phyloP scores from a whole-genome alignment of 139 green algal genomes.

The Spirogloea muscicola region DNA sequence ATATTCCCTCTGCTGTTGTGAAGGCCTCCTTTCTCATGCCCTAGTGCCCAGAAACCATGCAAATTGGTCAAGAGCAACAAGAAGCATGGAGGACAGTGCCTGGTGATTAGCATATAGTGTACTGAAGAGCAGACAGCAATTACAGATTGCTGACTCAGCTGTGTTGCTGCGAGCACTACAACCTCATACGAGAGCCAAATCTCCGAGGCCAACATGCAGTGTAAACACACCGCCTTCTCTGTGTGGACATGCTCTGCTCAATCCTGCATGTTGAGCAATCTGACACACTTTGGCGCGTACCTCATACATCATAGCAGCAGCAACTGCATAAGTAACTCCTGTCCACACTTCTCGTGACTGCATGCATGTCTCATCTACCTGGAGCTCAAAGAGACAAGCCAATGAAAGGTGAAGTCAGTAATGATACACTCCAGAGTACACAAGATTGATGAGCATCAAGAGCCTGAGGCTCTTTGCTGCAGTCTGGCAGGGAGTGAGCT shows the following conservation, averaged over 20 bases:
- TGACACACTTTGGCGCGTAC: constrained; percentile 10
- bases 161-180: neutral
- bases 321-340: constrained; percentile 45
- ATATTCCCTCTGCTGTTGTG: constrained; percentile 35
- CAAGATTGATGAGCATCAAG: neutral
- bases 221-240: neutral
- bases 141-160: neutral
- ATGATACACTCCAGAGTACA: neutral
- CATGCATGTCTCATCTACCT: constrained; percentile 48
- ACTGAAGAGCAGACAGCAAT: neutral
- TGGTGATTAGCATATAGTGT: neutral
- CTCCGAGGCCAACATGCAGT: neutral
- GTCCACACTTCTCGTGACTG: constrained; percentile 50
- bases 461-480: neutral
- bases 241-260: neutral
- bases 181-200: neutral
- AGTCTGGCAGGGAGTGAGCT: no score
- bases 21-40: constrained; percentile 34
- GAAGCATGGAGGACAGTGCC: neutral
- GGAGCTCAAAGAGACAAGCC: neutral
- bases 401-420: neutral
- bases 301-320: constrained; percentile 48
- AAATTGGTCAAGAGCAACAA: neutral
- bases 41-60: neutral
- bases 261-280: neutral